Base-by-base conservation (phyloP, 2,329 filamentous ascomycete genomes). In the Monilinia fructigena region DNA sequence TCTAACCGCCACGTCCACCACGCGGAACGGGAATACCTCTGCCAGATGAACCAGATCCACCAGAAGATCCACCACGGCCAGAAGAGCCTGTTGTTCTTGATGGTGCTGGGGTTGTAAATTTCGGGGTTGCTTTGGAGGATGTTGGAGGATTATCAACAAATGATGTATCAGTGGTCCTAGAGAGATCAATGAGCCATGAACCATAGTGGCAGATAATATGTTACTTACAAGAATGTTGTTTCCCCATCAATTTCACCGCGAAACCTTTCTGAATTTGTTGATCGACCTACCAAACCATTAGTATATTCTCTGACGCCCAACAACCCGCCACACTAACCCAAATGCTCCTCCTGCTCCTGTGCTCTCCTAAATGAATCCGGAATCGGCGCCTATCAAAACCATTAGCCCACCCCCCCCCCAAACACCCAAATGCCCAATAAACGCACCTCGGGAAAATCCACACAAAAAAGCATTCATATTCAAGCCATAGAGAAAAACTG, bases 381-480 rank as follows among this genome's bases (percentile, higher is more conserved):
- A 70, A 96, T 86, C 0, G 93, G 93, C 1, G 90, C 91, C 91
- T 95, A 66, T 14, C 42, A 50, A 56, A n/a, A 3, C 38, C 50
- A 47, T 70, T 55, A 68, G 65, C 16, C 26, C 12, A 4, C 55
- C 31, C 31, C 31, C 5, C 31, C 31, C 31, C 58, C 31, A 45
- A 53, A n/a, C 4, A 18, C 12, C 14, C 18, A 5, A 47, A 28
- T 14, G 4, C 14, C 23, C 26, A 52, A n/a, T n/a, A 66, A 76
- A 62, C 62, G 8, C 79, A 93, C 93, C 86, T 99, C 95, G 0
- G 93, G 91, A 71, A 97, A 99, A 77, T 99, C 95, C 42, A 98
- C 93, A 77, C 94, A 98, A 77, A 98, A 98, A 99, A 1, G 95
- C 95, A 78, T 97, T 98, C 93, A 99, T 97, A 76, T 98, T 98